These are phyloP conservation scores for Butyriboletus appendiculatus DNA, from an alignment of 1,284 basidiomycete genomes.

Conservation along the genomic window DNA sequence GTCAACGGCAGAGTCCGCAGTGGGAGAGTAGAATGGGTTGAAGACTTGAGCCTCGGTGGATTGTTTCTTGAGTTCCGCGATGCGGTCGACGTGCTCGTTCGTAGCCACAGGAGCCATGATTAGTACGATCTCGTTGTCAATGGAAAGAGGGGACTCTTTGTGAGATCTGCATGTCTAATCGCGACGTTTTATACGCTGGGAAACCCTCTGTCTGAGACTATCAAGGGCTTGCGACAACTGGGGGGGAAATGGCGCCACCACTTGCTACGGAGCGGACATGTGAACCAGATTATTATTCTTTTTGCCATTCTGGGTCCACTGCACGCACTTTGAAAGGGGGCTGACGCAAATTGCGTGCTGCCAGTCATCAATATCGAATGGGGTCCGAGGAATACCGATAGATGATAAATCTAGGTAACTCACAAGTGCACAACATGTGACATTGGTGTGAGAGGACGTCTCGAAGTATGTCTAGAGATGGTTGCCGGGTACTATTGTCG, in stretches of 20 bases:
- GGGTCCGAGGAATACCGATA: not conserved
- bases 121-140: not conserved
- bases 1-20: constrained; percentile 49
- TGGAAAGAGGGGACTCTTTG: not conserved
- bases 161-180: not conserved
- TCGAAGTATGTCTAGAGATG: not conserved
- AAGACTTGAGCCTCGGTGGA: constrained; percentile 34
- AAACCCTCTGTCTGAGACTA: not conserved
- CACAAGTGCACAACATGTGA: constrained; percentile 12
- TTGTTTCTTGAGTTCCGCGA: constrained; percentile 25
- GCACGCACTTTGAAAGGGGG: not conserved
- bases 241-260: constrained; percentile 24
- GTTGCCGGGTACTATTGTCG: not conserved
- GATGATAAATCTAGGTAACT: not conserved
- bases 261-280: constrained; percentile 10
- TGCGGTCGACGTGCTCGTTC: constrained; percentile 19
- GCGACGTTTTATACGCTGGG: constrained; percentile 21
- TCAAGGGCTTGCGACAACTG: constrained; percentile 15
- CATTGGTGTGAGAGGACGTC: constrained; percentile 12
- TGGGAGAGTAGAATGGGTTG: constrained; percentile 72
- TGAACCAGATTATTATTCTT: constrained; percentile 15
- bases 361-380: not conserved
- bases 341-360: constrained; percentile 1
- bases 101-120: constrained; percentile 50
- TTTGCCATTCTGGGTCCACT: constrained; percentile 6